Evolutionary conservation across 306 rosid species (phyloP).

Genomic region (Prunus mira): DNA sequence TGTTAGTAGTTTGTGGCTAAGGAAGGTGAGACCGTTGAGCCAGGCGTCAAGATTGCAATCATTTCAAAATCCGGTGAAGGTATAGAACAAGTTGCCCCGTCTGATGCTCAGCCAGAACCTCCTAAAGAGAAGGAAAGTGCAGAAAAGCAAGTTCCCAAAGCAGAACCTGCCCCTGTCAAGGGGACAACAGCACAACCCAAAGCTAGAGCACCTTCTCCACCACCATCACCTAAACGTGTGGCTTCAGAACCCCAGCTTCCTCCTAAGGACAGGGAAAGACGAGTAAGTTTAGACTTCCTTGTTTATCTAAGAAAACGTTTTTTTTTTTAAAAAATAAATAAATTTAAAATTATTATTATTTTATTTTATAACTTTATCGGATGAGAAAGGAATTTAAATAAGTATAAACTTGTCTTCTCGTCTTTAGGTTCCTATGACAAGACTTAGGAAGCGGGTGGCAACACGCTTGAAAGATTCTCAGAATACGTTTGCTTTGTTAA

Average conservation of each 20-base stretch:
- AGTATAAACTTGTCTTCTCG: background rate
- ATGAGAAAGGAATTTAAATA: background rate
- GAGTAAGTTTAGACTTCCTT: conserved; percentile 36
- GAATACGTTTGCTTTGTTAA: conserved; percentile 63
- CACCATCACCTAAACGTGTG: conserved; percentile 27
- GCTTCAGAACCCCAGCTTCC: conserved; percentile 52
- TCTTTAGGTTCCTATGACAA: conserved; percentile 61
- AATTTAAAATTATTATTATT: too few species aligned
- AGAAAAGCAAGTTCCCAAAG: conserved; percentile 32
- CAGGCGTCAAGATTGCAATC: conserved; percentile 55
- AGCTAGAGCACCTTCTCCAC: conserved; percentile 35
- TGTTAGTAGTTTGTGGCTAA: conserved; percentile 46
- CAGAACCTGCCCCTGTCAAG: conserved; percentile 33
- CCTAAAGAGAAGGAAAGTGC: conserved; percentile 30
- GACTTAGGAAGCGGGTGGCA: conserved; percentile 69
- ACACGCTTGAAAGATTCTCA: conserved; percentile 65
- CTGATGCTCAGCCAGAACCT: conserved; percentile 36
- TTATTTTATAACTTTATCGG: background rate
- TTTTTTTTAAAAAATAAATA: background rate
- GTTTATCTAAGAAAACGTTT: background rate
- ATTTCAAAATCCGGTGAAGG: conserved; percentile 60
- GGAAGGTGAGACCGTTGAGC: conserved; percentile 62
- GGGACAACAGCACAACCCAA: conserved; percentile 26
- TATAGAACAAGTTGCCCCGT: conserved; percentile 36
- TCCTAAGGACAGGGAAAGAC: conserved; percentile 67